Percentiles rank a stretch among this genome's conserved stretches.
phyloP scores from a whole-genome alignment of 352 stramenopile genomes.

The Pythium biforme region DNA sequence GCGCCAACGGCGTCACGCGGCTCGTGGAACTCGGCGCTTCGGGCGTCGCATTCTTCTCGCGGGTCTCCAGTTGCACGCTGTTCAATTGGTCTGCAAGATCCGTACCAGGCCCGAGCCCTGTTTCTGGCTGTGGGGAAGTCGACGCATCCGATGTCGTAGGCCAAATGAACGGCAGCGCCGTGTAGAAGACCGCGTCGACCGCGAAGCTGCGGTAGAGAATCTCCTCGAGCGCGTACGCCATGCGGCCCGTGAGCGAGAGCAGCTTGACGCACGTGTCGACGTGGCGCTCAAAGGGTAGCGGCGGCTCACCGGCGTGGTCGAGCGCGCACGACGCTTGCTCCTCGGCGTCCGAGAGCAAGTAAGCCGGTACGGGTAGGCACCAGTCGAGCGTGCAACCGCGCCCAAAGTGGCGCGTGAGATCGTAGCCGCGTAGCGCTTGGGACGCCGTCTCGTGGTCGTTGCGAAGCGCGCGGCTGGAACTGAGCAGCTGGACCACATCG shows the following conservation, averaged over 20 bases:
- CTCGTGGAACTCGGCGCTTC: background rate
- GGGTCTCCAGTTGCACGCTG: background rate
- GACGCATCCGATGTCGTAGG: background rate
- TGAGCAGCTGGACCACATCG: background rate
- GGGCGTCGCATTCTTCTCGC: background rate
- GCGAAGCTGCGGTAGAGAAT: background rate
- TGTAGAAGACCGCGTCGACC: background rate
- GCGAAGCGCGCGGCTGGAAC: background rate
- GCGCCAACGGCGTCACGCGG: background rate
- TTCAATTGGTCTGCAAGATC: background rate
- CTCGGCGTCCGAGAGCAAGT: background rate
- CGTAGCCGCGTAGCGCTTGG: background rate
- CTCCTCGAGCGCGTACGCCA: background rate
- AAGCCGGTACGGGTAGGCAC: background rate
- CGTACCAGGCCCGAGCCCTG: background rate
- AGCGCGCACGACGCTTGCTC: constrained; percentile 1
- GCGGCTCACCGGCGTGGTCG: background rate
- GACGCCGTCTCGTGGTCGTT: background rate
- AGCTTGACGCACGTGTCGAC: background rate
- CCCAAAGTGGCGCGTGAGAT: background rate
- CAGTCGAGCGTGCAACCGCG: constrained; percentile 7
- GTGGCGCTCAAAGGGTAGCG: background rate
- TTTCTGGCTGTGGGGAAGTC: background rate
- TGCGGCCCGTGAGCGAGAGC: background rate
- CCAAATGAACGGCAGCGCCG: constrained; percentile 1